phyloP scores from a whole-genome alignment of 2,329 filamentous ascomycete species.

The Fusarium subtropicale region DNA sequence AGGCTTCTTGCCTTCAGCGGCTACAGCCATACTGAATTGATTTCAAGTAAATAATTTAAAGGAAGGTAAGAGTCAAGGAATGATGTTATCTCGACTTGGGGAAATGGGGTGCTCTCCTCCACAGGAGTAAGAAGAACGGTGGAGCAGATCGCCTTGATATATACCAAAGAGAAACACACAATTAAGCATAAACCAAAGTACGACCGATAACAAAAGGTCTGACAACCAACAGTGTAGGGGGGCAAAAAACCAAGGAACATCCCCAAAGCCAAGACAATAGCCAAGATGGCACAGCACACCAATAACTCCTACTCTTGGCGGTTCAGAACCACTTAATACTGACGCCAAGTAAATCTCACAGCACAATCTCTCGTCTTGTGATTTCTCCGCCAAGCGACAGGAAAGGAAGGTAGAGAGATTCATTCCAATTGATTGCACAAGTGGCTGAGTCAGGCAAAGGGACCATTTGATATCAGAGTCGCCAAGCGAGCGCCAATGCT shows the following conservation, averaged over 20 bases:
- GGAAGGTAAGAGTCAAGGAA: not conserved
- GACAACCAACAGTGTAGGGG: not conserved
- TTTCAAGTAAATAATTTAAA: not conserved
- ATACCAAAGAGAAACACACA: not conserved
- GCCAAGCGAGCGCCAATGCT: slow-evolving; percentile 3
- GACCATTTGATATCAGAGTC: not conserved
- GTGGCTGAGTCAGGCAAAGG: not conserved
- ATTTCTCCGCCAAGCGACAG: slow-evolving; percentile 33
- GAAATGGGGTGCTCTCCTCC: slow-evolving; percentile 2
- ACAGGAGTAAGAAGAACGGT: not conserved
- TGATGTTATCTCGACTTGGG: not conserved
- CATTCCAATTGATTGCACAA: not conserved
- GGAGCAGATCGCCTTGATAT: slow-evolving; percentile 20
- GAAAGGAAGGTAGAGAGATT: slow-evolving; percentile 20
- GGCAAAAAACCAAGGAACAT: not conserved
- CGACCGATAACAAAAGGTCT: not conserved
- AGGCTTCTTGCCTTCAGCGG: slow-evolving; percentile 31
- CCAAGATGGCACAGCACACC: slow-evolving; percentile 24
- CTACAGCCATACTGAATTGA: slow-evolving; percentile 31
- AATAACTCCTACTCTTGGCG: slow-evolving; percentile 29
- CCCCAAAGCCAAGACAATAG: slow-evolving; percentile 1
- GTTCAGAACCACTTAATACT: slow-evolving; percentile 20
- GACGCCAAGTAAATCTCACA: slow-evolving; percentile 22
- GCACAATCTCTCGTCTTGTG: slow-evolving; percentile 20
- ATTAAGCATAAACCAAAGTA: not conserved